A percentile compares a stretch with the other conserved stretches of the same genome.
Conservation (phyloP, 441 rosid genomes). For the Pelargonium myrrhifolium region DNA sequence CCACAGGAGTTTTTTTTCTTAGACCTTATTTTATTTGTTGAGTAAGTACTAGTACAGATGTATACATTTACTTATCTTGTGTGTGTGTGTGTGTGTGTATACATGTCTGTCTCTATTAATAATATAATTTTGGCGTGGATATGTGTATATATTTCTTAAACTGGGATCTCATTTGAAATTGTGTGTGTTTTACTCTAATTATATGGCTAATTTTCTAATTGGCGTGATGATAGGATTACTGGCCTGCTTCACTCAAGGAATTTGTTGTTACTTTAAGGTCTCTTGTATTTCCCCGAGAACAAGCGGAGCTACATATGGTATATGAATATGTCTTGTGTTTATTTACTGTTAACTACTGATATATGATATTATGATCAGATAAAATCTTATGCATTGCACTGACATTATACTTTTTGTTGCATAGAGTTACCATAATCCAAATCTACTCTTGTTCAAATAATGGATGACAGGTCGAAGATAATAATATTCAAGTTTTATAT, state of each 20-base stretch:
- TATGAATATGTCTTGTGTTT: not conserved
- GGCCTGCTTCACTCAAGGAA: constrained; percentile 71
- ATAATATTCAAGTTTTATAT: not conserved
- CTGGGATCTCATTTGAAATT: too few relatives aligned
- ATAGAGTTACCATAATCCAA: not conserved
- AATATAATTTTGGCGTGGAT: too few relatives aligned
- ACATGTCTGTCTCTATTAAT: not conserved
- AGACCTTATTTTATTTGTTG: too few relatives aligned
- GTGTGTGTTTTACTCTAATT: not conserved
- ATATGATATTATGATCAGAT: not conserved
- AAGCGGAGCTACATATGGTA: constrained; percentile 49
- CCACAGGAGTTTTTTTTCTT: too few relatives aligned
- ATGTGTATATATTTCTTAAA: too few relatives aligned
- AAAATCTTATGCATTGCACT: not conserved
- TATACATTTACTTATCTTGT: too few relatives aligned
- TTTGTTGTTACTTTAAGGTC: constrained; percentile 50
- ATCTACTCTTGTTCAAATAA: not conserved
- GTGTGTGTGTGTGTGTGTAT: not conserved
- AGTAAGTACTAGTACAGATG: too few relatives aligned
- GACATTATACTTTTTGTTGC: not conserved
- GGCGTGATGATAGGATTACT: constrained; percentile 41
- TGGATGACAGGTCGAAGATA: not conserved
- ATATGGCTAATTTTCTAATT: not conserved
- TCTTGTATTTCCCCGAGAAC: constrained; percentile 55
- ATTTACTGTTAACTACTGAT: not conserved